Conservation (phyloP, 2,329 filamentous ascomycete genomes). For the Calonectria hawksworthii region DNA sequence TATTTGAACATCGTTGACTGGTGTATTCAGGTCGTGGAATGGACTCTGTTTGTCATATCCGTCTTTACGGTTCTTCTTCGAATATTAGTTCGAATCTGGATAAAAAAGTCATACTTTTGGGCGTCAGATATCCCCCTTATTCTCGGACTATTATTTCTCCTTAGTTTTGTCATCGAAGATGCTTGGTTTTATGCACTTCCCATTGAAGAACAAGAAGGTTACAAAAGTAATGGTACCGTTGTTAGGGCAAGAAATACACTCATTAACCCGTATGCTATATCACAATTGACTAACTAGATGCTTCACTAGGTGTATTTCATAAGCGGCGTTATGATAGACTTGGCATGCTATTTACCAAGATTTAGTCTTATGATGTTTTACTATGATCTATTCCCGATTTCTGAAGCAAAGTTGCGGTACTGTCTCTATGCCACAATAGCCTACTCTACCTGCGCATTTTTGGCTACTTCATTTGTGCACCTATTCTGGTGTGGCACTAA, state of each 20-base stretch:
- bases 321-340: background rate
- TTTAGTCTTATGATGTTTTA: background rate
- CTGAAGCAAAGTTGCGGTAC: background rate
- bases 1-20: background rate
- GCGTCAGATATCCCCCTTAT: background rate
- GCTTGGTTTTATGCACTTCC: background rate
- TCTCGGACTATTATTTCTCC: background rate
- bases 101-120: background rate
- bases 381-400: background rate
- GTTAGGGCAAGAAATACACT: background rate
- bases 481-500: background rate
- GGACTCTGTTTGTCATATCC: background rate
- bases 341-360: background rate
- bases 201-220: background rate
- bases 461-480: background rate
- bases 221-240: background rate
- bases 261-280: background rate
- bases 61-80: background rate
- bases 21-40: background rate
- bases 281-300: background rate
- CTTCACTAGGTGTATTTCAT: background rate
- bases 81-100: background rate
- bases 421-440: background rate
- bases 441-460: background rate
- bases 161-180: background rate